Evolutionary conservation across 345 rosid genomes (phyloP).

Genomic region (Moricandia moricandioides): DNA sequence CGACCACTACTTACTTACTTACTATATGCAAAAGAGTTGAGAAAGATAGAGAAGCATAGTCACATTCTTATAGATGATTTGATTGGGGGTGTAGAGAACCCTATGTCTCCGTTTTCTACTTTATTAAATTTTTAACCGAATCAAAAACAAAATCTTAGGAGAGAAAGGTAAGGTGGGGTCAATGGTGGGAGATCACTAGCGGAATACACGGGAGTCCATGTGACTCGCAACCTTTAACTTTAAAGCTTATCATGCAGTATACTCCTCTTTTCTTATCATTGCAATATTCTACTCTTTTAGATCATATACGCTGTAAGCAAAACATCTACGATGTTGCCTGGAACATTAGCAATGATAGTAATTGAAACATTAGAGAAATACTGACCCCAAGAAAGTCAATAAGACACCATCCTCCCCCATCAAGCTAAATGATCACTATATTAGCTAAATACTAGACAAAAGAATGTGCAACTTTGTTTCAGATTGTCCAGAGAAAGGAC

Average conservation of each 20-base stretch:
- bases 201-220: constrained; percentile 79
- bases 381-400: background rate
- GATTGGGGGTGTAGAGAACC: constrained; percentile 34
- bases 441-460: background rate
- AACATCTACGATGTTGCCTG: constrained; percentile 12
- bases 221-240: constrained; percentile 46
- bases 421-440: background rate
- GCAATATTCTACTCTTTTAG: constrained; percentile 1
- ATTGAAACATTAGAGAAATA: background rate
- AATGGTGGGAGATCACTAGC: constrained; percentile 40
- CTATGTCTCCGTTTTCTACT: constrained; percentile 8
- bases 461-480: background rate
- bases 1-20: constrained; percentile 37
- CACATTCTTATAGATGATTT: constrained; percentile 26
- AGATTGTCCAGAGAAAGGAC: background rate
- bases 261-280: background rate
- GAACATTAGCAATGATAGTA: background rate
- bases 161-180: constrained; percentile 36
- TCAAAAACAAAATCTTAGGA: constrained; percentile 27
- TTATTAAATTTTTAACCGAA: constrained; percentile 1
- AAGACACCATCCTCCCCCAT: background rate
- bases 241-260: constrained; percentile 24
- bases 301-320: constrained; percentile 11
- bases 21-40: constrained; percentile 17
- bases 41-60: constrained; percentile 21